Evolutionary conservation across 495 filamentous ascomycete species (phyloP), one percentile per base, ranked within the genome.

Genomic region (Pyrenula massariospora): DNA sequence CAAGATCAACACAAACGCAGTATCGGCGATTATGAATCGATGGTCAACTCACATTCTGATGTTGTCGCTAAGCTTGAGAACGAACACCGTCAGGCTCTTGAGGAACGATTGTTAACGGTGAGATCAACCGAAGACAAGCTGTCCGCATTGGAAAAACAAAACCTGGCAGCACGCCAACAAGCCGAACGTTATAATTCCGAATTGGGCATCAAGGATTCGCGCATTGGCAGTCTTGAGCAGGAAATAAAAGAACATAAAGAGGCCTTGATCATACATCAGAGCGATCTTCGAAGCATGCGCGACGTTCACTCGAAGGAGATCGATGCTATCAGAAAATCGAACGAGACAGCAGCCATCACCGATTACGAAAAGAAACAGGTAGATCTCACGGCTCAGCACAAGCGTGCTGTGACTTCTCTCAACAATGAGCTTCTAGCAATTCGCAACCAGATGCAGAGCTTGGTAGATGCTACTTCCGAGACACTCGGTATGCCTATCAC

Each of bases 231-330:
- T 42, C 31, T 42, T 15, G 31, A 42, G 31, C 31, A 15, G 15
- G 57, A 65, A 54, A 61, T 63, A 48, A 68, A 63, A 51, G 71
- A 75, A 50, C 54, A 72, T 59, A 72, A 77, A 54, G 68, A 77
- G 59, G 68, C 72, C 10, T 64, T 80, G 58, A 75, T 72, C 68
- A 59, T 64, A 3, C 70, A 78, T 59, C 70, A 80, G 54, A 70
- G 76, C 54, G 71, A 65, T 52, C 58, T 81, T n/a, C 59, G 65
- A 50, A 63, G 70, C 22, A 66, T 81, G 15, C 68, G 73, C 36
- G 61, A 66, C 15, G 71, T 70, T 23, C 75, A 82, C 55, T 65
- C 66, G 31, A 65, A 64, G 51, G 71, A 77, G 36, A 55, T 81
- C 2, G 81, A 81, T 10, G 76, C 79, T 52, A 61, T 78, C 21